A percentile compares a stretch with the other conserved stretches of the same genome.
phyloP scores from a whole-genome alignment of 768 basidiomycete genomes.

The Lactarius deliciosus region DNA sequence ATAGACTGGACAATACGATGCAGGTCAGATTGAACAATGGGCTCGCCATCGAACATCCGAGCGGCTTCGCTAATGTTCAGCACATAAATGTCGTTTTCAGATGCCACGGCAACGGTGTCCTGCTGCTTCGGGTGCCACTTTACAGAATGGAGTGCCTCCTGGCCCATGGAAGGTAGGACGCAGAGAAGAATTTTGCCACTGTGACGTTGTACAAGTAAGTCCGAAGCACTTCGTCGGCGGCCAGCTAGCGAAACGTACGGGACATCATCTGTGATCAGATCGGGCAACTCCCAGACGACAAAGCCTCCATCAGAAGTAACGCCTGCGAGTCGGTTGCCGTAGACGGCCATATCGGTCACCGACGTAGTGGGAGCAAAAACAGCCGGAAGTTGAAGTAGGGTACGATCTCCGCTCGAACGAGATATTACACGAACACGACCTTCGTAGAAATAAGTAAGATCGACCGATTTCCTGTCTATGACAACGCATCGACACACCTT shows the following conservation, averaged over 20 bases:
- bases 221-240: slow-evolving; percentile 10
- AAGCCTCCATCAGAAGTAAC: slow-evolving; percentile 88
- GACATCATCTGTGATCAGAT: slow-evolving; percentile 80
- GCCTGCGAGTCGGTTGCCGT: slow-evolving; percentile 77
- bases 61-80: slow-evolving; percentile 68
- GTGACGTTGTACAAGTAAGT: slow-evolving; percentile 20
- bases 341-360: slow-evolving; percentile 85
- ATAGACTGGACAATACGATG: slow-evolving; percentile 67
- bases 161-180: slow-evolving; percentile 57
- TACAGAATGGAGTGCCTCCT: slow-evolving; percentile 70
- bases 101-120: slow-evolving; percentile 80
- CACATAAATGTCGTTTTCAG: slow-evolving; percentile 70
- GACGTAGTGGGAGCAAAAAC: slow-evolving; percentile 61
- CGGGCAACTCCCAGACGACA: slow-evolving; percentile 85
- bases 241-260: slow-evolving; percentile 52
- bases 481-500: slow-evolving; percentile 44
- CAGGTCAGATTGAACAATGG: slow-evolving; percentile 67
- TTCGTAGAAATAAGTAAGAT: slow-evolving; percentile 30
- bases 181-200: slow-evolving; percentile 72
- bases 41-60: slow-evolving; percentile 59
- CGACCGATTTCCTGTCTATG: background rate
- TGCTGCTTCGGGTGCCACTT: slow-evolving; percentile 88
- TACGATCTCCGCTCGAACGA: slow-evolving; percentile 83
- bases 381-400: slow-evolving; percentile 69
- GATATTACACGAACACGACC: slow-evolving; percentile 88